A percentile compares a stretch with the other conserved stretches of the same genome.
Conservation (phyloP, 805 yeast genomes). For the Yarrowia hollandica region DNA sequence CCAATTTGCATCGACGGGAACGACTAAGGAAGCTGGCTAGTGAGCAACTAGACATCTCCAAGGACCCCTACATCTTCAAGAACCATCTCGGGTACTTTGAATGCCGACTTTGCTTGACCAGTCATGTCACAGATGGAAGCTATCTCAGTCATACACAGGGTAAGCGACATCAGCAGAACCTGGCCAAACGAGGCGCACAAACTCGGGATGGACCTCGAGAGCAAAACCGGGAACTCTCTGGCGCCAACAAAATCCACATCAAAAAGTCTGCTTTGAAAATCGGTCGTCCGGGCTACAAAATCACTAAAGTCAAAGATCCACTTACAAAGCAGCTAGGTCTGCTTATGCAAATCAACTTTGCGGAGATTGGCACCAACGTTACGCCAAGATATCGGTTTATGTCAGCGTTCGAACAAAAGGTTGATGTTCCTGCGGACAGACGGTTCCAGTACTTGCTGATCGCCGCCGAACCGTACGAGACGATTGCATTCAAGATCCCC, state of each 20-base stretch:
- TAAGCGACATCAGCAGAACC: constrained; percentile 71
- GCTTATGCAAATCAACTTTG: constrained; percentile 58
- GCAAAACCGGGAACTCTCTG: constrained; percentile 32
- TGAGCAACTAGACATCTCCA: constrained; percentile 46
- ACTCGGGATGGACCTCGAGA: constrained; percentile 43
- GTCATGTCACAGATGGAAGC: constrained; percentile 76
- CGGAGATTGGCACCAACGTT: constrained; percentile 47
- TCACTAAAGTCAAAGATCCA: constrained; percentile 68
- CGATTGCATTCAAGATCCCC: constrained; percentile 73
- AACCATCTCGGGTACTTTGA: constrained; percentile 84
- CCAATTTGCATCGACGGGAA: constrained; percentile 65
- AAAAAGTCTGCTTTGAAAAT: constrained; percentile 57
- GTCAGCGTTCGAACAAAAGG: constrained; percentile 69
- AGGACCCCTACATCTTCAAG: constrained; percentile 80
- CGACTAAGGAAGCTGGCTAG: constrained; percentile 63
- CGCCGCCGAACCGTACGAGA: constrained; percentile 90
- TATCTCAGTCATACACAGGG: constrained; percentile 85
- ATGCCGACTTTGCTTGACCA: constrained; percentile 79
- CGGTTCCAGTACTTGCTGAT: constrained; percentile 70
- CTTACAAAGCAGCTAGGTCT: constrained; percentile 62
- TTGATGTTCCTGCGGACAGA: constrained; percentile 48
- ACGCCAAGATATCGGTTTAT: constrained; percentile 72
- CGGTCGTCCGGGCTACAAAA: constrained; percentile 71
- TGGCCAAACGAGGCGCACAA: constrained; percentile 56
- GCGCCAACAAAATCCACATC: constrained; percentile 34